Evolutionary conservation across 805 yeast species (phyloP).

Genomic region (Zygoascus ofunaensis): DNA sequence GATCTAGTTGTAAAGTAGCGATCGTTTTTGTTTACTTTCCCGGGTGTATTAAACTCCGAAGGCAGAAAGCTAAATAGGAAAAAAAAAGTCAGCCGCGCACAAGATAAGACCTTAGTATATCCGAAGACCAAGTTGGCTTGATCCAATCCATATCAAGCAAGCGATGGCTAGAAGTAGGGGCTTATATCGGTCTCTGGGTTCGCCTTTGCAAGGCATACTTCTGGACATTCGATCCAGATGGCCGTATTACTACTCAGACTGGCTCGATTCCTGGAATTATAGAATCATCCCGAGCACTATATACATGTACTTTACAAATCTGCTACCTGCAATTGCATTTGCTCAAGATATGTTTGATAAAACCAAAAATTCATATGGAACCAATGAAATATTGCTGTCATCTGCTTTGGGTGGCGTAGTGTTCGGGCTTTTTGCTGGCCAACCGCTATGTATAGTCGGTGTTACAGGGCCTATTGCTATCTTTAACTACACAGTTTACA

Average conservation of each 20-base stretch:
- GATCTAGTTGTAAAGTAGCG: too few relatives aligned
- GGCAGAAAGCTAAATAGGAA: too few relatives aligned
- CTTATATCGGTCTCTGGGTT: slow-evolving; percentile 10
- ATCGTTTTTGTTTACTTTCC: too few relatives aligned
- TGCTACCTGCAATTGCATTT: slow-evolving; percentile 89
- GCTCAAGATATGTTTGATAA: slow-evolving; percentile 96
- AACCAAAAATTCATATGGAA: slow-evolving; percentile 79
- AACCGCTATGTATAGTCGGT: slow-evolving; percentile 91
- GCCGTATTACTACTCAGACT: slow-evolving; percentile 70
- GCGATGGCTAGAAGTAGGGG: neutral
- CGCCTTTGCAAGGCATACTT: slow-evolving; percentile 42
- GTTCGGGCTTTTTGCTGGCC: slow-evolving; percentile 80
- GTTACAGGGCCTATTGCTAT: slow-evolving; percentile 94
- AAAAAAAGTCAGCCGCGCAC: too few relatives aligned
- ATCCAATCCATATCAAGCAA: too few relatives aligned
- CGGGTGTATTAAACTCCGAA: too few relatives aligned
- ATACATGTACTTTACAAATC: slow-evolving; percentile 78
- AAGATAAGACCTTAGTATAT: too few relatives aligned
- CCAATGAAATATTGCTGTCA: slow-evolving; percentile 77
- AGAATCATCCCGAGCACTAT: slow-evolving; percentile 79
- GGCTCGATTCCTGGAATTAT: slow-evolving; percentile 76
- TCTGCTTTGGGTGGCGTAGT: slow-evolving; percentile 84
- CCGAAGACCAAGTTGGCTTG: too few relatives aligned
- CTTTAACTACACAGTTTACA: slow-evolving; percentile 83
- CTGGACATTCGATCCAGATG: slow-evolving; percentile 41